phyloP scores from a whole-genome alignment of 371 early-diverging fungal genomes.

The Mortierella sp. region DNA sequence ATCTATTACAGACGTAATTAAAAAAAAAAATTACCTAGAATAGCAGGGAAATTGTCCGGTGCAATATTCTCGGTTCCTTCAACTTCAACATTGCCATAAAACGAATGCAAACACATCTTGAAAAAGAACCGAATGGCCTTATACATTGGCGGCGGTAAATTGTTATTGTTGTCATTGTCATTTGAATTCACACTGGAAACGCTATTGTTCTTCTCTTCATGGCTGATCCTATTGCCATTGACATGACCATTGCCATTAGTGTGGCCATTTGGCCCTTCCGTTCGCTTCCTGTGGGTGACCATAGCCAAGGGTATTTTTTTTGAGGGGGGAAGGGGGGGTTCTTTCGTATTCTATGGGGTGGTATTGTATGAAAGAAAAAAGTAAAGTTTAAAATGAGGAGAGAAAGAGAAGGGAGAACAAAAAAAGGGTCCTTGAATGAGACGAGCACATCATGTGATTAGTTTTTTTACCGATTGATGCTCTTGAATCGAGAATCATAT shows the following conservation, averaged over 20 bases:
- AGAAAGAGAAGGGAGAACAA: too few relatives aligned
- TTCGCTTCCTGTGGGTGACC: slow-evolving; percentile 20
- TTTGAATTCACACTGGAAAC: slow-evolving; percentile 7
- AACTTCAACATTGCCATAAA: slow-evolving; percentile 53
- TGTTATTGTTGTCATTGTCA: slow-evolving; percentile 9
- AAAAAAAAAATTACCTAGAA: too few relatives aligned
- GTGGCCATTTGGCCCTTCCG: slow-evolving; percentile 5
- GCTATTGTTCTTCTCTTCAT: neutral
- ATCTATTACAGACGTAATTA: neutral
- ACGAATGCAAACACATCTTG: slow-evolving; percentile 53
- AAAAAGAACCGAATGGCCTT: slow-evolving; percentile 54
- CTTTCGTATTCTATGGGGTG: too few relatives aligned
- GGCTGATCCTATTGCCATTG: neutral
- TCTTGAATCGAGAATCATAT: too few relatives aligned
- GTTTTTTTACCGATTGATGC: too few relatives aligned
- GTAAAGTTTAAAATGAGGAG: too few relatives aligned
- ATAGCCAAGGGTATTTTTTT: slow-evolving; percentile 11
- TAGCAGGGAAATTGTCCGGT: slow-evolving; percentile 46
- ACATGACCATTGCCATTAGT: neutral
- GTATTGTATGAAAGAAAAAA: too few relatives aligned
- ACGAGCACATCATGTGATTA: too few relatives aligned
- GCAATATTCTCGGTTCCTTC: slow-evolving; percentile 55
- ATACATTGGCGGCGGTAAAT: slow-evolving; percentile 43
- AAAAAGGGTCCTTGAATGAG: too few relatives aligned
- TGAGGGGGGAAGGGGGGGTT: neutral